Evolutionary conservation across 2,329 filamentous ascomycete genomes (phyloP), one percentile per base, ranked within the genome.

Genomic region (Neofusicoccum sp.): DNA sequence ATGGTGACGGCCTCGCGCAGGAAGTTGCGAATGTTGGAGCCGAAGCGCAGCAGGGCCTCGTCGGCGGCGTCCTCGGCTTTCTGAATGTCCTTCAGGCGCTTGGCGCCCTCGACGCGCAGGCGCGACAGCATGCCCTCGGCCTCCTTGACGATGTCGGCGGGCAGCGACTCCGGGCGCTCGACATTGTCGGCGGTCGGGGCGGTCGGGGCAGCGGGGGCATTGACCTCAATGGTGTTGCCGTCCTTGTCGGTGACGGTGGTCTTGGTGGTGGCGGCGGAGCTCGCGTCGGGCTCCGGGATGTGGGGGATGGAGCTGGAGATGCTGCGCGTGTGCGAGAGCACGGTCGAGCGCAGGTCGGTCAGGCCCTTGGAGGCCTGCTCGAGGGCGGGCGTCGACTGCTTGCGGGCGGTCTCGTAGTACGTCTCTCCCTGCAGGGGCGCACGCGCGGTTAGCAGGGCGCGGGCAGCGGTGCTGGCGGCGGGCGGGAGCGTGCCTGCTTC

Each of bases 51-150:
- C 8, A 99, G 84, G 0, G 95, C 95, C 75, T 98, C 95, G 73
- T 99, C 95, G 6, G 95, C 95, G 3, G 93, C 93, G 71, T 98
- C 93, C 76, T 99, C 95, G 11, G 93, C 95, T 67, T 86, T 86
- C 71, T 97, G 90, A 20, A 98, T 87, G 62, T 97, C 91, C 70
- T 91, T 95, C 62, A 98, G 79, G 49, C 91, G 86, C 76, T 91
- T 92, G 28, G 90, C 82, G 4, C 92, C 92, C 76, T 96, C 90
- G 20, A 81, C 77, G 61, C 87, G 86, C 72, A 98, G 85, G 45
- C 89, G 85, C 4, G 89, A 86, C 31, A 98, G 85, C 62, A 96
- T 87, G 9, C 86, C 78, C 60, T 85, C 82, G 6, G 82, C 83
- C 66, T 84, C 82, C 61, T 80, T 80, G 61, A 81, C 76, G 36